A percentile compares a stretch with the other conserved stretches of the same genome.
Conservation (phyloP, 345 rosid genomes). For the Ricinus communis region DNA sequence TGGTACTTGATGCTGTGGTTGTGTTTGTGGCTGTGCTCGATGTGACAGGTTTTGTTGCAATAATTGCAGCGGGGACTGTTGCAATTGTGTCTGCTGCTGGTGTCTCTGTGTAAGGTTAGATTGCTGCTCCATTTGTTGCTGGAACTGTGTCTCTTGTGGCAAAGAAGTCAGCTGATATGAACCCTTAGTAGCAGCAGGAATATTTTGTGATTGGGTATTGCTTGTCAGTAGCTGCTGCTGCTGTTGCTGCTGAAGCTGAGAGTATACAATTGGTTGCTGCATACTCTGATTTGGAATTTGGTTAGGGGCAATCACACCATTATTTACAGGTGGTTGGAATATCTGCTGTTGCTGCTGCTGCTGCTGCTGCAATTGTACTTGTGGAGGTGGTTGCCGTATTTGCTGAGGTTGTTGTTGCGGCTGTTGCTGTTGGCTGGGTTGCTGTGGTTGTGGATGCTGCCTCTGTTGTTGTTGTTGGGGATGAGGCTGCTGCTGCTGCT, state of each 20-base stretch:
- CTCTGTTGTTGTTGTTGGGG: slow-evolving; percentile 33
- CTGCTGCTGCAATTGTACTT: slow-evolving; percentile 35
- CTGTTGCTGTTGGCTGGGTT: slow-evolving; percentile 32
- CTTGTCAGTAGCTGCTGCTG: slow-evolving; percentile 49
- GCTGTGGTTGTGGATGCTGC: slow-evolving; percentile 44
- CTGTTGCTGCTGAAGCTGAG: slow-evolving; percentile 58
- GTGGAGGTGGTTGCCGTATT: slow-evolving; percentile 36
- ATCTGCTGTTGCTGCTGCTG: slow-evolving; percentile 36
- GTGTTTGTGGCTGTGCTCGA: slow-evolving; percentile 43
- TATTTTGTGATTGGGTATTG: slow-evolving; percentile 43
- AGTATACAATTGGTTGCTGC: slow-evolving; percentile 50
- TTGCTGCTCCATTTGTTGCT: slow-evolving; percentile 66
- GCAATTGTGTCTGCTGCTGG: slow-evolving; percentile 64
- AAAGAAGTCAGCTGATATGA: slow-evolving; percentile 55
- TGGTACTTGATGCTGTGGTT: slow-evolving; percentile 45
- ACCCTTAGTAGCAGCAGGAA: slow-evolving; percentile 41
- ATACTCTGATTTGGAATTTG: slow-evolving; percentile 43
- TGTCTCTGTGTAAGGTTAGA: slow-evolving; percentile 54
- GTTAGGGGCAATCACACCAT: slow-evolving; percentile 44
- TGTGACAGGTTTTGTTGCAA: slow-evolving; percentile 56
- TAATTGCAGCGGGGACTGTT: slow-evolving; percentile 53
- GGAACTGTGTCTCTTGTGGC: slow-evolving; percentile 61
- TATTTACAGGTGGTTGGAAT: slow-evolving; percentile 44
- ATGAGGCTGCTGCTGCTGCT: too few relatives aligned
- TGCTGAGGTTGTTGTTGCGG: slow-evolving; percentile 29